Evolutionary conservation across 495 filamentous ascomycete species (phyloP), one percentile per base, ranked within the genome.

Genomic region (Aspergillus cavernicola): DNA sequence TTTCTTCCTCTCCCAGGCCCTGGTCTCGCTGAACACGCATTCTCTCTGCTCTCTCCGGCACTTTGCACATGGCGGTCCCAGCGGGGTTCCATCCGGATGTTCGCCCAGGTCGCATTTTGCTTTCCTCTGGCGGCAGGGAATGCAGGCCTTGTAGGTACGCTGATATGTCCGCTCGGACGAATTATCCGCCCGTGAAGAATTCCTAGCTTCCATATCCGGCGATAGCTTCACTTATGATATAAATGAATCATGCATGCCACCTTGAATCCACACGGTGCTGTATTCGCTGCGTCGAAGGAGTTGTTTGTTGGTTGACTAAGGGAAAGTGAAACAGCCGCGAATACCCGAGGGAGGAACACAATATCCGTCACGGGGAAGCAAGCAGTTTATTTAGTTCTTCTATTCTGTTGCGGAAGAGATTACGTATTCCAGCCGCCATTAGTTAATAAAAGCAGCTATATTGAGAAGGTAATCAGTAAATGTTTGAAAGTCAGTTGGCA

Each of bases 21-120:
- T 76, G 73, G 80, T 95, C 89, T 68, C 89, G 70, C 85, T 96
- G 70, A 98, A 97, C 63, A 84, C 90, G 74, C 93, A 98, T 55
- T 92, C 84, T 66, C 92, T 90, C 72, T 85, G 76, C 66, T 98
- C 93, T 47, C 93, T 82, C 18, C 90, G 84, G 71, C 93, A 98
- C 61, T 93, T 82, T 43, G 90, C 88, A 65, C 93, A 98, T 2
- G 93, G 93, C 47, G 93, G 93, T 50, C 92, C 89, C 67, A 90
- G 82, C n/a, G 92, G 90, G 40, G 68, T 52, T 0, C 72, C 72
- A 57, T 91, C 86, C 66, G 93, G 85, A 55, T 92, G 90, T n/a
- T 62, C 63, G 4, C 69, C 68, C 24, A 77, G 53, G 19, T 77
- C 72, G 54, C 73, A 77, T 59, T 75, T 77, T 22, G 73, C 72